Conservation (phyloP, 768 basidiomycete species). For the Flagelloscypha sp. region DNA sequence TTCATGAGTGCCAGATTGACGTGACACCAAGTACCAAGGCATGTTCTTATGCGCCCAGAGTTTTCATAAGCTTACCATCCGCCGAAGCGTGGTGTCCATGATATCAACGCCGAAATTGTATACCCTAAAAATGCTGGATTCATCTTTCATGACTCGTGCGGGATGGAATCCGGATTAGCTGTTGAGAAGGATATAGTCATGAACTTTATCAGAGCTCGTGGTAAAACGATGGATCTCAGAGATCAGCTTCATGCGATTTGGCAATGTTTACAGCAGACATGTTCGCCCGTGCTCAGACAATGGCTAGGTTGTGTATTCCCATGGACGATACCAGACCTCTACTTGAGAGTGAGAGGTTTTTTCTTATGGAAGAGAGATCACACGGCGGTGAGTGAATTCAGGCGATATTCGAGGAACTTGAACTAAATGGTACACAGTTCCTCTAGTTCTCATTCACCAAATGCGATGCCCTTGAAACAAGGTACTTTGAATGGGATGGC, state of each 20-base stretch:
- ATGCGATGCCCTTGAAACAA: conserved; percentile 25
- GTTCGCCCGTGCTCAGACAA: background rate
- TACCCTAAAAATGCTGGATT: conserved; percentile 24
- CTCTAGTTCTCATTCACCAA: conserved; percentile 31
- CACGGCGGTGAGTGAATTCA: conserved; percentile 15
- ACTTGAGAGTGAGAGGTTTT: conserved; percentile 18
- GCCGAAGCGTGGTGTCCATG: conserved; percentile 24
- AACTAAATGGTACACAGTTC: too few relatives aligned
- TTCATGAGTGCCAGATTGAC: too few relatives aligned
- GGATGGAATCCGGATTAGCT: conserved; percentile 28
- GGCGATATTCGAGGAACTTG: too few relatives aligned
- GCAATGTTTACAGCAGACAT: conserved; percentile 12
- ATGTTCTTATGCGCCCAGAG: too few relatives aligned
- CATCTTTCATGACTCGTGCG: conserved; percentile 34
- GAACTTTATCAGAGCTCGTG: conserved; percentile 21
- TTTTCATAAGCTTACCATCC: background rate
- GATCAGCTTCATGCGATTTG: conserved; percentile 32
- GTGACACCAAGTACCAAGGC: too few relatives aligned
- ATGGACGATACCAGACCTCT: conserved; percentile 20
- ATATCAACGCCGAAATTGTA: conserved; percentile 22
- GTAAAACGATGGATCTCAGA: conserved; percentile 10
- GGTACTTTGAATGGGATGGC: too few relatives aligned
- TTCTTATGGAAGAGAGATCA: conserved; percentile 20
- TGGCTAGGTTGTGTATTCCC: conserved; percentile 33
- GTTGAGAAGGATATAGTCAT: conserved; percentile 21